A percentile compares a stretch with the other conserved stretches of the same genome.
phyloP scores from a whole-genome alignment of 768 basidiomycete species.

The Suillus subaureus region DNA sequence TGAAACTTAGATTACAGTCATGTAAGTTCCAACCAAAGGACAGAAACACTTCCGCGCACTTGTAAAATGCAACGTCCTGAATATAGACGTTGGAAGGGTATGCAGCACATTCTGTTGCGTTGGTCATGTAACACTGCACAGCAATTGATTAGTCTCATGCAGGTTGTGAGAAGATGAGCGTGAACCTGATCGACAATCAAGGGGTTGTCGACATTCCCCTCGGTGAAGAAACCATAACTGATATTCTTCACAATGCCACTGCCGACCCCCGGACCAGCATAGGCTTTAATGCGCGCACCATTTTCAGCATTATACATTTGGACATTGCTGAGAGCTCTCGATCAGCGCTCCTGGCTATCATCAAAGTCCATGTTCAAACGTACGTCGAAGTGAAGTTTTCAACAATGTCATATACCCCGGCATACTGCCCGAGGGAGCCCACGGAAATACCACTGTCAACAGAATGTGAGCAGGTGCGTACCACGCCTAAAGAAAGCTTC shows the following conservation, averaged over 20 bases:
- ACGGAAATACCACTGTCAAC: conserved; percentile 50
- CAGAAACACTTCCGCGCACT: conserved; percentile 21
- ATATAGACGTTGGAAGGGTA: conserved; percentile 40
- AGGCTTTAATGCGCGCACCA: conserved; percentile 55
- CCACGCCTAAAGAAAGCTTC: background rate
- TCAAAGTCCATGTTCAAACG: background rate
- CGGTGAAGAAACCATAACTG: conserved; percentile 29
- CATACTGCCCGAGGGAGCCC: conserved; percentile 49
- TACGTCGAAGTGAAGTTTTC: conserved; percentile 36
- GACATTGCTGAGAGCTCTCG: conserved; percentile 35
- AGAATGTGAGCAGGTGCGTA: background rate
- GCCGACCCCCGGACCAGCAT: conserved; percentile 48
- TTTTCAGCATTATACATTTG: conserved; percentile 49
- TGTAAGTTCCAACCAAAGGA: conserved; percentile 22
- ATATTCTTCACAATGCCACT: conserved; percentile 31
- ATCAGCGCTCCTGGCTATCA: background rate
- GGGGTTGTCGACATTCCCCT: conserved; percentile 44
- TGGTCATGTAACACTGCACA: conserved; percentile 40
- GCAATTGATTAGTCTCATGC: background rate
- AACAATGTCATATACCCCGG: conserved; percentile 44
- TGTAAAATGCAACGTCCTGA: conserved; percentile 41
- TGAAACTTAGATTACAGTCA: conserved; percentile 32
- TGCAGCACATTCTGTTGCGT: conserved; percentile 36
- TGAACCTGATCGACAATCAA: conserved; percentile 41
- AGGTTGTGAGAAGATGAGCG: background rate